These are phyloP conservation scores for Hydrangea macrophylla DNA, from an alignment of 148 eudicot species.

Conservation along the genomic window DNA sequence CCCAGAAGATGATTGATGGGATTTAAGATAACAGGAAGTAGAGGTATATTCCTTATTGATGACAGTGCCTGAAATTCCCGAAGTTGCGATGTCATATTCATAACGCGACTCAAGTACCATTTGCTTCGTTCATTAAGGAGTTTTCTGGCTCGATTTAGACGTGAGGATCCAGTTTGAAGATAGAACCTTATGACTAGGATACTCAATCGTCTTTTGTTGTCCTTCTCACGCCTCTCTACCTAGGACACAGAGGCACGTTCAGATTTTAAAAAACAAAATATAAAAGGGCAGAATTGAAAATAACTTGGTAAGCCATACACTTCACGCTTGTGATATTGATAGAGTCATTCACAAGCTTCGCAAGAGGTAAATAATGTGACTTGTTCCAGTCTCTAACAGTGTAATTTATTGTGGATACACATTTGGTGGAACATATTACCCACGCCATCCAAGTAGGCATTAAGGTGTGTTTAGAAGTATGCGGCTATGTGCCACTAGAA, in stretches of 20 bases:
- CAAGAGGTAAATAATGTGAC: background rate
- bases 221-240: conserved; percentile 91
- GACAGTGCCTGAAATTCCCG: conserved; percentile 97
- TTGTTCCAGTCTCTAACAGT: background rate
- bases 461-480: too few relatives aligned
- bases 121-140: conserved; percentile 84
- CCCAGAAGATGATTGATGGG: conserved; percentile 44
- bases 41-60: conserved; percentile 69
- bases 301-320: background rate
- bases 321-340: background rate
- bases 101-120: conserved; percentile 79
- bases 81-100: conserved; percentile 91
- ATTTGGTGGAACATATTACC: too few relatives aligned
- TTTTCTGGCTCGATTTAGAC: conserved; percentile 74
- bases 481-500: background rate
- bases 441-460: too few relatives aligned
- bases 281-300: background rate
- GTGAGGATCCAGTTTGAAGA: conserved; percentile 73
- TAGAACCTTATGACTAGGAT: conserved; percentile 71
- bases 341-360: too few relatives aligned
- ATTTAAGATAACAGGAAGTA: conserved; percentile 68
- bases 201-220: conserved; percentile 64
- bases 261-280: too few relatives aligned
- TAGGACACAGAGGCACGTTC: conserved; percentile 39
- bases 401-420: background rate